Evolutionary conservation across 2,329 filamentous ascomycete genomes (phyloP), one percentile per base, ranked within the genome.

Genomic region (Xylariaceae sp.): DNA sequence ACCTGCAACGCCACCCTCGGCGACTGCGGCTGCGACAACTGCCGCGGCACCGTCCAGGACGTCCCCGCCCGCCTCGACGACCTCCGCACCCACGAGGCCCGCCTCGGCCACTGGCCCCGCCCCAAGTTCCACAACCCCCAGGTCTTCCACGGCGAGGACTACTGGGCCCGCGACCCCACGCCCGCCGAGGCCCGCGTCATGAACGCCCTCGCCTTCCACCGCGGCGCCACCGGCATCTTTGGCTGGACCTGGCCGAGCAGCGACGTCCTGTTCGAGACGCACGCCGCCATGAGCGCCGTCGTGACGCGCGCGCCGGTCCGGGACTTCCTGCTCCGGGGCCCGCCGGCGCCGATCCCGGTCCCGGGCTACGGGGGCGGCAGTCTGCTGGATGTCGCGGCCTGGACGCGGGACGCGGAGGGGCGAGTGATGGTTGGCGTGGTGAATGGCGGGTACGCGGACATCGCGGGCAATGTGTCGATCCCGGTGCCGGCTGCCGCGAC

Each of bases 21-120:
- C 47, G 74, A 77, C 61, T 81, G 78, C 60, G 79, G 79, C 8
- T 83, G 80, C 58, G 79, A 83, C 54, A 72, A 77, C 57, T 83
- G 79, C 56, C 49, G 58, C 2, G 76, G 74, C 38, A 57, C 55
- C n/a, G 64, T 81, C 15, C 63, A 67, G 16, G 79, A 83, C 51
- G 72, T 82, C 0, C 29, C 64, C 2, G 35, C 44, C 11, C 62
- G 72, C 0, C 52, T 73, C 29, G 67, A 72, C 39, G 61, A 62
- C 36, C 48, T 71, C 17, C 39, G 50, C 1, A 44, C 29, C 11
- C 66, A 72, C 50, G 68, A 72, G 45, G 9, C 32, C 1, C 68
- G 65, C 62, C 56, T 72, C 1, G 67, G 67, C 2, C 52, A 60
- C 6, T 70, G 66, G 67, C 65, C 62, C 18, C 39, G 44, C 45